phyloP scores from a whole-genome alignment of 2,329 filamentous ascomycete species.

The Pestalotiopsis sp. region DNA sequence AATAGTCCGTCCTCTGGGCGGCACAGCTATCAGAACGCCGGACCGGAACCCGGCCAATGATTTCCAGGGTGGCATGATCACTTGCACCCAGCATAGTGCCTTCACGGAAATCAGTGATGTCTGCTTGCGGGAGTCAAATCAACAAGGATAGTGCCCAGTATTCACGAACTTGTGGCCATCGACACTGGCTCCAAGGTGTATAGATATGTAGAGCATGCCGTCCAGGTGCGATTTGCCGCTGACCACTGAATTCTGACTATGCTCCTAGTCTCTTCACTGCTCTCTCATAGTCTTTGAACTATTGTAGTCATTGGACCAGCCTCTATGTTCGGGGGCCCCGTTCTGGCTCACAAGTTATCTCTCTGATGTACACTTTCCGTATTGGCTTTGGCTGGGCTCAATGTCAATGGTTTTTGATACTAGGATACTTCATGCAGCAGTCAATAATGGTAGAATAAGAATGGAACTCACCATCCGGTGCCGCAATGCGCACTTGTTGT shows the following conservation, averaged over 20 bases:
- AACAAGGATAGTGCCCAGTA: background rate
- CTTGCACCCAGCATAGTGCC: background rate
- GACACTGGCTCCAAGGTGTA: background rate
- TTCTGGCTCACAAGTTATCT: background rate
- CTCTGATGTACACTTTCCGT: too few species aligned
- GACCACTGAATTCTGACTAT: background rate
- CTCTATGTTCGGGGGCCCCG: background rate
- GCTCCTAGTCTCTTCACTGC: background rate
- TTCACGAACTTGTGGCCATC: background rate
- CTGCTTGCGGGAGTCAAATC: background rate
- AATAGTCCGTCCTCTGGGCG: background rate
- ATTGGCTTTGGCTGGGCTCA: too few species aligned
- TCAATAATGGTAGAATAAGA: too few species aligned
- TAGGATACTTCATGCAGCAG: too few species aligned
- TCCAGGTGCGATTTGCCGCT: background rate
- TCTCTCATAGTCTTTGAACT: background rate
- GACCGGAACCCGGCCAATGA: background rate
- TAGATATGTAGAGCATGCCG: background rate
- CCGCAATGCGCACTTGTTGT: too few species aligned
- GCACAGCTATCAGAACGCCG: background rate
- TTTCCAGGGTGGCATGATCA: background rate
- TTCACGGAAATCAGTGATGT: background rate
- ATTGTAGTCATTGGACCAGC: background rate
- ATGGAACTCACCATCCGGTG: too few species aligned
- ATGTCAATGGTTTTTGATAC: too few species aligned